Conservation (phyloP, 2,329 filamentous ascomycete species). For the Curvularia sp. region DNA sequence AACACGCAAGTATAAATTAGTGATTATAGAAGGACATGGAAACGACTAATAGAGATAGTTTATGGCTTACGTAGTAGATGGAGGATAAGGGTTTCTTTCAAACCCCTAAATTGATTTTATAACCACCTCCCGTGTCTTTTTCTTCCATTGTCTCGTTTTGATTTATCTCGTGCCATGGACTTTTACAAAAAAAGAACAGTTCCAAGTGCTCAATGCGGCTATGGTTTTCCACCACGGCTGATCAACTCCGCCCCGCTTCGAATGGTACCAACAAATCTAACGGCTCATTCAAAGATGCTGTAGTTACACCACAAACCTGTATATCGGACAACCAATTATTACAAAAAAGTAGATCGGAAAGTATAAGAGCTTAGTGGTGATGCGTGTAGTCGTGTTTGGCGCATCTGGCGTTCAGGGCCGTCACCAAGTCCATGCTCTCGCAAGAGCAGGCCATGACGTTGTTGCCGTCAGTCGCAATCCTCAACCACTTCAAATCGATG, state of each 20-base stretch:
- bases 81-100: too few species aligned
- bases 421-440: conserved; percentile 37
- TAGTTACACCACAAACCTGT: neutral
- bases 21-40: too few species aligned
- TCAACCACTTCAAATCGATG: conserved; percentile 23
- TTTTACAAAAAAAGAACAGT: neutral
- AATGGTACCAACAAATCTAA: neutral
- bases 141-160: too few species aligned
- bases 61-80: too few species aligned
- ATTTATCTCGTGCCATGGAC: too few species aligned
- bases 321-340: neutral
- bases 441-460: conserved; percentile 33
- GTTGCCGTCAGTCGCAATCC: conserved; percentile 38
- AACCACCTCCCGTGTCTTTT: too few species aligned
- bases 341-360: neutral
- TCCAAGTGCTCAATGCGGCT: neutral
- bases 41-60: too few species aligned
- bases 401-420: conserved; percentile 41
- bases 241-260: conserved; percentile 2
- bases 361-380: conserved; percentile 4
- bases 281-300: neutral
- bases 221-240: conserved; percentile 6
- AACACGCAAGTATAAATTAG: too few species aligned
- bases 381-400: conserved; percentile 41
- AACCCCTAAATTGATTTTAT: too few species aligned